A percentile compares a stretch with the other conserved stretches of the same genome.
Evolutionary conservation across 352 stramenopile genomes (phyloP).

Genomic region (Paralagenidium karlingii): DNA sequence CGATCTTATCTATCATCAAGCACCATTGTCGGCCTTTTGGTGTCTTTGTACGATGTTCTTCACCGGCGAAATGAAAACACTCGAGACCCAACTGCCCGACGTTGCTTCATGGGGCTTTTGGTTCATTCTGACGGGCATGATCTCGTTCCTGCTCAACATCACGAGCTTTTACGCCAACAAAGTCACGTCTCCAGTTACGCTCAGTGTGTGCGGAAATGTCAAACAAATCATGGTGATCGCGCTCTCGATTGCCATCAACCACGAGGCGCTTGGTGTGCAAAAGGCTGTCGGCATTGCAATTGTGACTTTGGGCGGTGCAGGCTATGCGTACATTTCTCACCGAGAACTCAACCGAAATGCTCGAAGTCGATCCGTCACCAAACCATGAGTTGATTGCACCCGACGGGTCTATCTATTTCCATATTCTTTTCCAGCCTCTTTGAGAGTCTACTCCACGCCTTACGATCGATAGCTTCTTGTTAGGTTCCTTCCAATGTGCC

Average conservation of each 20-base stretch:
- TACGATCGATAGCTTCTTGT: too few relatives aligned
- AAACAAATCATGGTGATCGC: conserved; percentile 88
- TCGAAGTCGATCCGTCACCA: too few relatives aligned
- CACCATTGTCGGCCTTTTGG: conserved; percentile 85
- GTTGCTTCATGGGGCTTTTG: conserved; percentile 40
- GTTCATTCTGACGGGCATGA: conserved; percentile 79
- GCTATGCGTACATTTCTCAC: conserved; percentile 69
- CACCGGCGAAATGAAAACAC: conserved; percentile 49
- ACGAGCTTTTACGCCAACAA: conserved; percentile 92
- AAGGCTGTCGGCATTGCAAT: conserved; percentile 58
- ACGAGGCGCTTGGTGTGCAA: conserved; percentile 52
- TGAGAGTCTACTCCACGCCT: too few relatives aligned
- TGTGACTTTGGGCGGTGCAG: conserved; percentile 45
- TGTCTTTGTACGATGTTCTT: conserved; percentile 77
- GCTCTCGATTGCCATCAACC: conserved; percentile 67
- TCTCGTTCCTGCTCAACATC: conserved; percentile 91
- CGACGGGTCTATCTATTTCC: too few relatives aligned
- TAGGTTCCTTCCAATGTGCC: too few relatives aligned
- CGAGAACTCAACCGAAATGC: conserved; percentile 62
- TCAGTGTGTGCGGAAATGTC: conserved; percentile 90
- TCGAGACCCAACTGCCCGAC: conserved; percentile 52
- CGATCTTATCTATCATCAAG: conserved; percentile 88
- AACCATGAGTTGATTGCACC: too few relatives aligned
- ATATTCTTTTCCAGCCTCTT: too few relatives aligned
- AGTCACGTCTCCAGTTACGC: conserved; percentile 88